Evolutionary conservation across 257 asterid species (phyloP), one percentile per base, ranked within the genome.

Genomic region (Marsdenia floribunda): DNA sequence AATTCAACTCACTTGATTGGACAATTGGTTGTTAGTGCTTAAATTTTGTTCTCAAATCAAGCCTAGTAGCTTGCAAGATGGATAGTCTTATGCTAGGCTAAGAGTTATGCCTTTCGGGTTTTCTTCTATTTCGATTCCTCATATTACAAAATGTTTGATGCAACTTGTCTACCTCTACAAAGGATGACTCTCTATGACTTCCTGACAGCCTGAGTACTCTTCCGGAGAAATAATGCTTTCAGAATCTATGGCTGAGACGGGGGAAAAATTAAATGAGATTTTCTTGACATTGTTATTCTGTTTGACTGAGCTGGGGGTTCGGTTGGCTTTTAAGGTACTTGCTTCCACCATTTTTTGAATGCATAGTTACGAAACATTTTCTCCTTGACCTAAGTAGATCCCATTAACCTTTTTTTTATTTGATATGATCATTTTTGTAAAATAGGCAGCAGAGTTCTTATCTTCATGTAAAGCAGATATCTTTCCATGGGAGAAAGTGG

Each of bases 241-340:
- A 50, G 70, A 76, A 49, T 77, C 89, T 14, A 74, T 44, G 70
- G 88, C 68, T 18, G 74, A 66, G 68, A 86, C 86, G 44, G 79
- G 55, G 70, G 82, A 81, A 58, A 89, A 68, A 82, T 49, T 93
- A 67, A 46, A 73, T 15, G 87, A 76, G 72, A 82, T 87, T 70
- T 47, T 46, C 49, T 69, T 84, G 2, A 79, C 82, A 35, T 79
- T 91, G 64, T 14, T 52, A 80, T 90, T 86, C 81, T 93, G 98
- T 81, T 50, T 91, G 71, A 70, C 55, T 7, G 96, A 91, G 87
- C 86, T 90, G 70, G 98, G 98, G 33, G 73, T 86, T 71, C 89
- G 93, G 92, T 72, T 82, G 85, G 93, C 97, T 52, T 63, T 82
- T 73, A 87, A 93, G 97, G 98, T 93, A 88, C 37, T n/a, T 37